Conservation (phyloP, 148 eudicot species). For the Arbutus unedo region DNA sequence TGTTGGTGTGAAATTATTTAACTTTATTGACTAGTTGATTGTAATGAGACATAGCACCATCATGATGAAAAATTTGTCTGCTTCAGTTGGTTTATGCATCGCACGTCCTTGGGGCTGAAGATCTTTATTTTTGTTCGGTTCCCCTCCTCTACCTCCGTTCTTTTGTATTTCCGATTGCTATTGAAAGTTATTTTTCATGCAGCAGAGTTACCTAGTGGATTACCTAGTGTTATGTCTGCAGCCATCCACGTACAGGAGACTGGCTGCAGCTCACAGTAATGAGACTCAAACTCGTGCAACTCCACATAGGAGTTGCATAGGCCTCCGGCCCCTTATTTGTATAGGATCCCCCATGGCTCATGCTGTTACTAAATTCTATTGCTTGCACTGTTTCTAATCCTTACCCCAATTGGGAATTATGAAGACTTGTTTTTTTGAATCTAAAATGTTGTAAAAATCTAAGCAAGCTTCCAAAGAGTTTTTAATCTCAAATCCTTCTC, state of each 20-base stretch:
- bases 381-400: neutral
- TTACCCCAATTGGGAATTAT: neutral
- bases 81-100: neutral
- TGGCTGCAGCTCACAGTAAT: too few species aligned
- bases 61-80: neutral
- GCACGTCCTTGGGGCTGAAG: neutral
- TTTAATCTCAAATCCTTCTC: neutral
- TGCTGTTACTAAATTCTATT: neutral
- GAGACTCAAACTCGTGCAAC: too few species aligned
- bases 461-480: neutral
- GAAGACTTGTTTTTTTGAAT: neutral
- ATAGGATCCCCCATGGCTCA: neutral
- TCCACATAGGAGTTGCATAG: too few species aligned
- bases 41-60: neutral
- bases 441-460: neutral
- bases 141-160: neutral
- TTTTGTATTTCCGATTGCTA: neutral
- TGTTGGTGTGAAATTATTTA: neutral
- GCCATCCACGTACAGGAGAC: neutral
- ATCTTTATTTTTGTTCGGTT: neutral
- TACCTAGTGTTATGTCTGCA: too few species aligned
- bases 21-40: neutral
- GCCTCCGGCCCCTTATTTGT: neutral
- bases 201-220: neutral
- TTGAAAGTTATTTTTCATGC: neutral